phyloP scores from a whole-genome alignment of 139 green algal species.

The Haematococcus sp. region DNA sequence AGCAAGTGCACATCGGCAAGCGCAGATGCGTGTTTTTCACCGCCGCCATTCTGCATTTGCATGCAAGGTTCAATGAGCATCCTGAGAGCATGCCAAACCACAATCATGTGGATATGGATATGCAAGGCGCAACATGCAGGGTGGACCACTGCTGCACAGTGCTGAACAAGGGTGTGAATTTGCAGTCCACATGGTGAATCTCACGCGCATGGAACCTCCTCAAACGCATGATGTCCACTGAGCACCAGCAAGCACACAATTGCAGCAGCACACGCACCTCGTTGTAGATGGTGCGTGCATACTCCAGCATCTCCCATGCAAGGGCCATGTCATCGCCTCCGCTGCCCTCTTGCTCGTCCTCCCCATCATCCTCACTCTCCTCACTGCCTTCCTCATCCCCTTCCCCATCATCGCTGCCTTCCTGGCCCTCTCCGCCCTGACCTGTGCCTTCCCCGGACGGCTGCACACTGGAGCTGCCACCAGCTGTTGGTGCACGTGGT shows the following conservation, averaged over 20 bases:
- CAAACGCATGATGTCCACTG: too few species aligned
- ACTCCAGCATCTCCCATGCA: slow-evolving; percentile 56
- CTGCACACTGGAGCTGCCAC: too few species aligned
- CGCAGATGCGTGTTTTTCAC: slow-evolving; percentile 2
- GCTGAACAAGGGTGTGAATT: too few species aligned
- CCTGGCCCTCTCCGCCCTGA: slow-evolving; percentile 1
- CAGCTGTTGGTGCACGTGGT: too few species aligned
- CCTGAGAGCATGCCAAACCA: too few species aligned
- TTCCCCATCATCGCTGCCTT: slow-evolving; percentile 13
- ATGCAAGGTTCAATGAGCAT: background rate
- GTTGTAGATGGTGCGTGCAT: slow-evolving; percentile 30
- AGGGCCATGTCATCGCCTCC: slow-evolving; percentile 53
- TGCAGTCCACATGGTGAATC: too few species aligned
- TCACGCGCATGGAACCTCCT: too few species aligned
- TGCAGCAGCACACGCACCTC: background rate
- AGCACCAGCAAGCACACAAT: too few species aligned
- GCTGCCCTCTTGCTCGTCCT: slow-evolving; percentile 21
- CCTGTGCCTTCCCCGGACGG: too few species aligned
- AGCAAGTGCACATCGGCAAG: slow-evolving; percentile 29
- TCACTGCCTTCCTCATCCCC: background rate
- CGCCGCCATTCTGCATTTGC: background rate
- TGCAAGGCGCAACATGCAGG: too few species aligned
- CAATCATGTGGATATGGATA: background rate
- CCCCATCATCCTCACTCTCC: background rate
- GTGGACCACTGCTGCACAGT: too few species aligned